These are phyloP conservation scores for Heimioporus retisporus DNA, from an alignment of 1,284 basidiomycete genomes.

Conservation along the genomic window DNA sequence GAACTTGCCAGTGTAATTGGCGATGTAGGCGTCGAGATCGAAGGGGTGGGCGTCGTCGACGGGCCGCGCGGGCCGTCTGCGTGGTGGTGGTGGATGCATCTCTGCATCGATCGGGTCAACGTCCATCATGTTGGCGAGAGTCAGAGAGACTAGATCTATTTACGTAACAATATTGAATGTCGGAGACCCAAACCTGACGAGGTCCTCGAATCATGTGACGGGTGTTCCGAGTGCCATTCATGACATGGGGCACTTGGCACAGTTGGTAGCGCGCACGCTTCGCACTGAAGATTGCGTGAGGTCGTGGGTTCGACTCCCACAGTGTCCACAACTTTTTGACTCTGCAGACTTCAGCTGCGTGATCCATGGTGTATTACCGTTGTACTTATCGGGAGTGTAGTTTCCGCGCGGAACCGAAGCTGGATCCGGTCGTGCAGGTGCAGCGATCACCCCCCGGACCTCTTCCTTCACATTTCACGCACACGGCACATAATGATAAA, in stretches of 20 bases:
- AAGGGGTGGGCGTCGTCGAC: conserved; percentile 84
- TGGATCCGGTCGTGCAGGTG: no score
- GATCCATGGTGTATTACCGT: no score
- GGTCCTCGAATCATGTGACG: neutral
- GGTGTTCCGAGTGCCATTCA: accelerated
- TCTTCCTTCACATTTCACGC: no score
- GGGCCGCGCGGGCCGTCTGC: conserved; percentile 41
- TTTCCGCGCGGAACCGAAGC: no score
- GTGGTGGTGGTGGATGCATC: conserved; percentile 17
- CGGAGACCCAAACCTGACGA: no score
- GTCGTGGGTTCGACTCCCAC: conserved; percentile 52
- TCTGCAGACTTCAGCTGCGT: no score
- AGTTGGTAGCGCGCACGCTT: conserved; percentile 54
- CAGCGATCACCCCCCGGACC: no score
- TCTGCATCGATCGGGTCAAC: conserved; percentile 42
- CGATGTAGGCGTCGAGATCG: conserved; percentile 70
- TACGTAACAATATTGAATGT: no score
- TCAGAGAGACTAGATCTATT: no score
- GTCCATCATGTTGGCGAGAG: conserved; percentile 36
- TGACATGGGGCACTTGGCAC: conserved; percentile 43
- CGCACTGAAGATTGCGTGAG: conserved; percentile 46
- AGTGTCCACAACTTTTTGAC: conserved; percentile 47
- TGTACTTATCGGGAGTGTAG: no score
- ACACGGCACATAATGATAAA: no score
- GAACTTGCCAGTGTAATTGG: conserved; percentile 41